These are phyloP conservation scores for Epichloe aotearoae DNA, from an alignment of 2,329 filamentous ascomycete genomes.

Conservation along the genomic window DNA sequence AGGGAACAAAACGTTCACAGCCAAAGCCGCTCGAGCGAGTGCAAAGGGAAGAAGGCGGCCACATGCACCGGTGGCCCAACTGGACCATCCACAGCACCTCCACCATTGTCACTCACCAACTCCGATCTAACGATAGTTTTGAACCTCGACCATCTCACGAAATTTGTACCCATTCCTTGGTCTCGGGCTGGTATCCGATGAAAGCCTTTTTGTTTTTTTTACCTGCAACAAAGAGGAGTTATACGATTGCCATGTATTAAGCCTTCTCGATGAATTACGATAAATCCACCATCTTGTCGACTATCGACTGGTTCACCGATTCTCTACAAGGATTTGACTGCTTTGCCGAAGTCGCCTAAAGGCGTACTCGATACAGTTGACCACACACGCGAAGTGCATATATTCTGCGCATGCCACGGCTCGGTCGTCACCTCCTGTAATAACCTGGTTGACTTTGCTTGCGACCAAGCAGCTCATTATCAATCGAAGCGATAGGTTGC, in stretches of 20 bases:
- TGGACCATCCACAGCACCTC: not conserved
- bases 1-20: not conserved
- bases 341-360: not conserved
- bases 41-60: not conserved
- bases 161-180: not conserved
- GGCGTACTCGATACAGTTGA: not conserved
- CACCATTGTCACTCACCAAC: not conserved
- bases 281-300: not conserved
- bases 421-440: too few species aligned
- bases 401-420: not conserved
- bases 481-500: not conserved
- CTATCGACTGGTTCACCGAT: not conserved
- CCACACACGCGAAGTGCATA: not conserved
- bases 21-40: not conserved
- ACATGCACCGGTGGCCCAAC: not conserved
- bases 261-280: conserved; percentile 1
- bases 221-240: not conserved
- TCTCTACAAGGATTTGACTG: not conserved
- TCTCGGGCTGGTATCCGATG: not conserved
- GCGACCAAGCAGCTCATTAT: not conserved
- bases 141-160: not conserved
- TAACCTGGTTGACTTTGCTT: not conserved
- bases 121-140: not conserved
- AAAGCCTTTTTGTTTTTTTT: not conserved
- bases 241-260: conserved; percentile 1